Conservation (phyloP, 768 basidiomycete species). For the Cystofilobasidium bisporidii region DNA sequence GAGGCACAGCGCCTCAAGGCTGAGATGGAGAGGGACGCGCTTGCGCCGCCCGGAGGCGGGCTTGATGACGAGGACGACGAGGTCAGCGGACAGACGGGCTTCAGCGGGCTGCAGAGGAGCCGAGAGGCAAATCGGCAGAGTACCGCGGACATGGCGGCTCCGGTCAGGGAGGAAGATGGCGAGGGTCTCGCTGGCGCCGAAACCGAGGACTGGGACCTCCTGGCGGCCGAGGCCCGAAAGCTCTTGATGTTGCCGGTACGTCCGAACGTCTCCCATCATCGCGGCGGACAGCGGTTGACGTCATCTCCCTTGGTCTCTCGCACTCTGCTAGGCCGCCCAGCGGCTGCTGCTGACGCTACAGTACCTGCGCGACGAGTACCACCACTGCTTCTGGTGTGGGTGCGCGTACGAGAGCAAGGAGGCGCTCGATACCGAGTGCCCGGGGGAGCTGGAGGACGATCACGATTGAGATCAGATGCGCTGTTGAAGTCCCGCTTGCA, state of each 20-base stretch:
- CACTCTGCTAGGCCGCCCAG: slow-evolving; percentile 52
- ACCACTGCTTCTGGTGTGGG: slow-evolving; percentile 86
- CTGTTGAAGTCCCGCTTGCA: background rate
- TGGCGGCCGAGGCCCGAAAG: slow-evolving; percentile 57
- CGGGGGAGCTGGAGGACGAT: slow-evolving; percentile 63
- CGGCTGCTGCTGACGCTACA: slow-evolving; percentile 57
- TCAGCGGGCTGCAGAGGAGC: background rate
- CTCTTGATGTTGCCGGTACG: slow-evolving; percentile 59
- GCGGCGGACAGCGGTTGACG: too few relatives aligned
- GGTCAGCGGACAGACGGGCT: slow-evolving; percentile 2
- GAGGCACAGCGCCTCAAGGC: slow-evolving; percentile 1
- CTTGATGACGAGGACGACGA: slow-evolving; percentile 14
- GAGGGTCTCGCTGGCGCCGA: background rate
- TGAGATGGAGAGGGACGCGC: slow-evolving; percentile 15
- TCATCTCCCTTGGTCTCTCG: background rate
- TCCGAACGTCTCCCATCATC: too few relatives aligned
- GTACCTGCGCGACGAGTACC: slow-evolving; percentile 61
- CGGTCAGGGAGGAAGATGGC: background rate
- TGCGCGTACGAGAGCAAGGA: slow-evolving; percentile 55
- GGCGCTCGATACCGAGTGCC: slow-evolving; percentile 59
- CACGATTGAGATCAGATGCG: slow-evolving; percentile 51
- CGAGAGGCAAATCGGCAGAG: background rate
- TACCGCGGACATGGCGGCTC: background rate
- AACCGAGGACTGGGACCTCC: slow-evolving; percentile 41
- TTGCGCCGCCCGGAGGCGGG: background rate